Conservation (phyloP, 257 asterid species). For the Solanum piurae region DNA sequence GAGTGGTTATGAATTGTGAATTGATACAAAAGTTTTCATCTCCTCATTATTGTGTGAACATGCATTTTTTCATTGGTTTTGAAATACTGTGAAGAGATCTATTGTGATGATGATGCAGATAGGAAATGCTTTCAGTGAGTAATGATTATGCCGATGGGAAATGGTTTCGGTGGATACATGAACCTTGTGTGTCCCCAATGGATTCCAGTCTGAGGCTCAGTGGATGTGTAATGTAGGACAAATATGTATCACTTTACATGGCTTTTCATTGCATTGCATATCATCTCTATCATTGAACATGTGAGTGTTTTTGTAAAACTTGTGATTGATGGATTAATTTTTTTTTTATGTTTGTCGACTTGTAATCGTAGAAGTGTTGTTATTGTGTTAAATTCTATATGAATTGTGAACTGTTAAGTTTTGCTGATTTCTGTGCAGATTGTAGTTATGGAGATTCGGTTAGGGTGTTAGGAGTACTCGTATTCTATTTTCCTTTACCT, state of each 20-base stretch:
- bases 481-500: background rate
- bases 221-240: background rate
- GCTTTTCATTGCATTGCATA: background rate
- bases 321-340: background rate
- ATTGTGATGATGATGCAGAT: background rate
- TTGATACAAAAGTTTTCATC: background rate
- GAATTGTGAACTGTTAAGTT: no score
- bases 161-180: background rate
- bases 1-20: background rate
- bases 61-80: background rate
- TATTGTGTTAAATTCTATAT: no score
- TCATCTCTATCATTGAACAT: background rate
- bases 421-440: no score
- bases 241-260: background rate
- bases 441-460: background rate
- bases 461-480: background rate
- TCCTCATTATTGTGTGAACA: background rate
- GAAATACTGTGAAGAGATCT: background rate
- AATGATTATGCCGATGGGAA: background rate
- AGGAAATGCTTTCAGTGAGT: background rate
- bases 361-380: background rate
- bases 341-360: background rate
- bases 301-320: background rate
- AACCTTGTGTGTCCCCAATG: background rate
- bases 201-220: background rate